Evolutionary conservation across 2,329 filamentous ascomycete species (phyloP), one percentile per base, ranked within the genome.

Genomic region (Sordariomycetes sp.): DNA sequence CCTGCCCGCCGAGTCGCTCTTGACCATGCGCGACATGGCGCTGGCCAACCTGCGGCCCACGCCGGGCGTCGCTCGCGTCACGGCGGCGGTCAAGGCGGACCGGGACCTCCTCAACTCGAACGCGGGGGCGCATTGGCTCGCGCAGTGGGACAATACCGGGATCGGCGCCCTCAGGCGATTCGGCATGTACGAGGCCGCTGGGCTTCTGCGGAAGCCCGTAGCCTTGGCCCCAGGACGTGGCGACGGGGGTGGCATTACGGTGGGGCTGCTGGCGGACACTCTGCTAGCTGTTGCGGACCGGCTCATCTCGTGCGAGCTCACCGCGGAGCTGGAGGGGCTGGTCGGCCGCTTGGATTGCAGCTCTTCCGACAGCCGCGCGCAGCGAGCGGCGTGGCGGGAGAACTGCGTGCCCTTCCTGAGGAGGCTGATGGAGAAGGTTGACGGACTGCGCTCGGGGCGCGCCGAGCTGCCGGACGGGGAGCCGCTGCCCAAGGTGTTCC

Each of bases 81-180:
- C 64, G 2, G 34, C 63, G 3, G 46, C 61, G 0, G 60, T 72
- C 18, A 64, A 63, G 46, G 60, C 57, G 10, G 60, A 67, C 34
- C 51, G 55, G 0, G 60, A 65, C 3, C 60, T 72, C 1, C n/a
- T 62, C 14, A 61, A 60, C 8, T 70, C 68, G 2, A 66, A 67
- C 7, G 63, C 62, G 0, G 69, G 67, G 1, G 62, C 62, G 50
- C 69, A 71, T 51, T 72, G 70, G 70, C 57, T 67, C 4, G 34
- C 61, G 1, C 62, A 65, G n/a, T 66, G 63, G 32, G 61, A 59
- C 8, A 61, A 62, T 20, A 8, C 54, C 14, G 51, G 55, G 0
- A 10, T 16, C 5, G 10, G 55, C 1, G 53, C 57, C 3, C 59
- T 62, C 35, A 34, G 37, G 3, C 54, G 57, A 18, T 62, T 50